Evolutionary conservation across 179 eudicot genomes (phyloP), one percentile per base, ranked within the genome.

Genomic region (Carnegiea gigantea): DNA sequence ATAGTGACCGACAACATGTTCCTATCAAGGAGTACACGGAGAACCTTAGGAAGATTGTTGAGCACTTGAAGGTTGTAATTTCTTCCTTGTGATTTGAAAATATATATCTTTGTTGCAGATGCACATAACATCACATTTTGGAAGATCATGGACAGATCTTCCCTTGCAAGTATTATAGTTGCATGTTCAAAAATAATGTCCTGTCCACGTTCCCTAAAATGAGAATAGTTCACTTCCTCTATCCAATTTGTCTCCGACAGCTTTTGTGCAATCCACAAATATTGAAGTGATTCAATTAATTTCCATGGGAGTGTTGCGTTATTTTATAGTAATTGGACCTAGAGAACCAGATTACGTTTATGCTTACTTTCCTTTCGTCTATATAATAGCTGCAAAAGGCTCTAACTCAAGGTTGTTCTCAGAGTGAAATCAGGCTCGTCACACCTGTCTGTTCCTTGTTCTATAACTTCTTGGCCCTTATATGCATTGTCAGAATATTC

Each of bases 1-100:
- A 80, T 23, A 85, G 93, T 84, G 91, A 87, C 79, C 77, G 89
- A 67, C 97, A 92, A 84, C 98, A 94, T 83, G 97, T 94, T 57
- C 99, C 99, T 18, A 40, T 86, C 53, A 90, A 91, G 85, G 98
- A 94, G 83, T 95, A 94, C 89, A 92, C 90, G 82, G 97, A 94
- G 44, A 95, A 95, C 76, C 88, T 93, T 23, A 90, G 86, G 84
- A 91, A 82, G 80, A 92, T 92, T 62, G 89, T 95, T 90, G 91
- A 57, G 59, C 97, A 94, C 88, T 81, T 94, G 76, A 92, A 94
- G 99, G 99, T 95, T 73, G 64, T 75, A 28, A 49, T 28, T 40
- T 82, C 68, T 78, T n/a, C 10, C n/a, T 57, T 44, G 18, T 73
- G 36, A 59, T 73, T 73, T 18, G 79, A 64, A 48, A 79, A 33